phyloP scores from a whole-genome alignment of 1,284 basidiomycete genomes.

The Leccinum fallax region DNA sequence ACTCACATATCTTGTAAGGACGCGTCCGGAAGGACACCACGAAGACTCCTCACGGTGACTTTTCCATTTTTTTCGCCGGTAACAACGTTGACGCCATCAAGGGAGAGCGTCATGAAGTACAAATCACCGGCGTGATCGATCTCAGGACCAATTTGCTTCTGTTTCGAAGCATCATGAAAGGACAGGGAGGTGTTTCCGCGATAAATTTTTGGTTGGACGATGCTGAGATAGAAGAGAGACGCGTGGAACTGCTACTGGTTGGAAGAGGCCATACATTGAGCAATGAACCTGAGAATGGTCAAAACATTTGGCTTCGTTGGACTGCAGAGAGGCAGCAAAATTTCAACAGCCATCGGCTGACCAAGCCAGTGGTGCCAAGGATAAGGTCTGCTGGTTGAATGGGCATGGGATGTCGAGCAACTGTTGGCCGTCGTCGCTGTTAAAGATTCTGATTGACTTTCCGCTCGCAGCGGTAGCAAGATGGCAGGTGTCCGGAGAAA shows the following conservation, averaged over 20 bases:
- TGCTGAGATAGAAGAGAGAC: neutral
- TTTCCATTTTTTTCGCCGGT: neutral
- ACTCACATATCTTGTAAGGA: neutral
- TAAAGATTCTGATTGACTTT: too few relatives aligned
- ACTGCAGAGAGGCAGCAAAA: neutral
- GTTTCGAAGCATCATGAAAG: neutral
- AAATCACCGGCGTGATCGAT: neutral
- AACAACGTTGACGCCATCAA: neutral
- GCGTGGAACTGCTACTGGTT: neutral
- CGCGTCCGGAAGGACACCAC: neutral
- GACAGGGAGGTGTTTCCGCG: neutral
- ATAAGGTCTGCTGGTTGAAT: too few relatives aligned
- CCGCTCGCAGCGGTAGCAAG: too few relatives aligned
- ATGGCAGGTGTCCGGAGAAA: too few relatives aligned
- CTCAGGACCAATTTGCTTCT: neutral
- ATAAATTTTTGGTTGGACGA: neutral
- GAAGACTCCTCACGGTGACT: neutral
- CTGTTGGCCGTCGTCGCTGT: too few relatives aligned
- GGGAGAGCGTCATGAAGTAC: neutral
- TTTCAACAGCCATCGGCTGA: neutral
- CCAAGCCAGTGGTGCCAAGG: neutral
- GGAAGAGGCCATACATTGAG: neutral
- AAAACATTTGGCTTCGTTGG: neutral
- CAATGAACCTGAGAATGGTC: neutral
- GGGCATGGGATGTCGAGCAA: neutral